Base-by-base conservation (phyloP, 495 filamentous ascomycete species). In the Penicillium coffeae region DNA sequence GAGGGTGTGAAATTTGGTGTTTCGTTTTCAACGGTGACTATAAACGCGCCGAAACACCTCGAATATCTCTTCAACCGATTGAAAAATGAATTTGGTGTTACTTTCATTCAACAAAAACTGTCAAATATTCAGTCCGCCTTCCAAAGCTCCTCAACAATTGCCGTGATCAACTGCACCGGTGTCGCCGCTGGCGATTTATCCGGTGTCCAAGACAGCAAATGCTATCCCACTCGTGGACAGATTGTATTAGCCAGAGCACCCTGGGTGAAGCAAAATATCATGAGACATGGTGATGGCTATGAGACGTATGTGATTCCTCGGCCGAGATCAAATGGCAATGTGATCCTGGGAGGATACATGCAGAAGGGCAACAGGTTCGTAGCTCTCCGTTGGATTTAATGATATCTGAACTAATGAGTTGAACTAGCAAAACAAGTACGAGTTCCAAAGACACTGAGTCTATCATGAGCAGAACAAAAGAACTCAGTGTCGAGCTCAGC, bases 161-260 rank as follows among this genome's bases (percentile, higher is more conserved):
- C 65, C 3, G 64, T 68, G 4, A 59, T 68, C 36, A 68, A 68
- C 38, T 68, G 64, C 38, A 60, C 55, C 10, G 62, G 62, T 9
- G 58, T 58, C 32, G 58, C 49, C 1, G 54, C 64, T 0, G 45
- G 41, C 33, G 51, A 51, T 6, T 48, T 65, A 16, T 35, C 53
- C 5, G 64, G 62, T 8, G 62, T 68, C 3, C 34, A 48, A 25
- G 64, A 68, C 36, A 34, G 36, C 1, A 62, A 61, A 40, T 57
- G 50, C 38, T 68, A 48, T 34, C 63, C 65, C 12, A 70, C 69
- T 0, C 50, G 68, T 27, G 72, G 70, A 0, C 72, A 74, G 42
- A 64, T 74, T 7, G 55, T 74, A 3, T 54, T 75, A 1, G 63
- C 63, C 7, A 64, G 57, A 21, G 67, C 68, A 10, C 60, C 69